phyloP scores from a whole-genome alignment of 2,329 filamentous ascomycete species.

The Onygena corvina region DNA sequence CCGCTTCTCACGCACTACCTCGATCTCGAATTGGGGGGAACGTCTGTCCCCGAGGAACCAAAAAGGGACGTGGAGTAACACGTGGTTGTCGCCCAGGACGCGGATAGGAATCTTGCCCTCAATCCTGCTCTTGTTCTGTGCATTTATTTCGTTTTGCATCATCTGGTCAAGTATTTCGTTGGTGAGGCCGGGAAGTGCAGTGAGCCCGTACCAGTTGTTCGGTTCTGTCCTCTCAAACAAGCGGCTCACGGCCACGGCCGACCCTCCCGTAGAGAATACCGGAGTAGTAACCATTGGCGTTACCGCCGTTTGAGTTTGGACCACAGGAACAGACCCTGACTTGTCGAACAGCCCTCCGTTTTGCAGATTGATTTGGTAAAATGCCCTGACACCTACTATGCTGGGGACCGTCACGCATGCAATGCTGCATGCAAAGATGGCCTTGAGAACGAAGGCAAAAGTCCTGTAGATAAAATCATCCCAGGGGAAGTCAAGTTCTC shows the following conservation, averaged over 20 bases:
- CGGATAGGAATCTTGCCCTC: slow-evolving; percentile 40
- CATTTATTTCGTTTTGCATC: slow-evolving; percentile 22
- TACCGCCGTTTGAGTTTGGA: background rate
- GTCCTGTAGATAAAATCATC: background rate
- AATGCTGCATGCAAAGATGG: background rate
- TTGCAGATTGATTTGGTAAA: no score
- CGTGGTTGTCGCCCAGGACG: slow-evolving; percentile 43
- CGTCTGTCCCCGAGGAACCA: slow-evolving; percentile 33
- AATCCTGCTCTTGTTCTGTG: background rate
- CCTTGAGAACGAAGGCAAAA: no score
- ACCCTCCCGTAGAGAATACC: no score
- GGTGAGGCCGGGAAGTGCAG: no score
- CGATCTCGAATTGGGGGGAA: slow-evolving; percentile 38
- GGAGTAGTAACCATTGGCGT: background rate
- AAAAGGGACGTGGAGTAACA: slow-evolving; percentile 40
- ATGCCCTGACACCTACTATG: no score
- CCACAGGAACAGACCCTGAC: background rate
- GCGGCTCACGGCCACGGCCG: no score
- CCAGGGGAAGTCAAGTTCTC: background rate
- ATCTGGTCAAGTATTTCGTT: no score
- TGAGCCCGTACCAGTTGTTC: no score
- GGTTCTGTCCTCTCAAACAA: no score
- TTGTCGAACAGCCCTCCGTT: no score
- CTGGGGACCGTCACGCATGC: no score
- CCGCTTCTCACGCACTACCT: slow-evolving; percentile 32